Evolutionary conservation across 164 flowering plant species (phyloP).

Genomic region (Berberis thunbergii): DNA sequence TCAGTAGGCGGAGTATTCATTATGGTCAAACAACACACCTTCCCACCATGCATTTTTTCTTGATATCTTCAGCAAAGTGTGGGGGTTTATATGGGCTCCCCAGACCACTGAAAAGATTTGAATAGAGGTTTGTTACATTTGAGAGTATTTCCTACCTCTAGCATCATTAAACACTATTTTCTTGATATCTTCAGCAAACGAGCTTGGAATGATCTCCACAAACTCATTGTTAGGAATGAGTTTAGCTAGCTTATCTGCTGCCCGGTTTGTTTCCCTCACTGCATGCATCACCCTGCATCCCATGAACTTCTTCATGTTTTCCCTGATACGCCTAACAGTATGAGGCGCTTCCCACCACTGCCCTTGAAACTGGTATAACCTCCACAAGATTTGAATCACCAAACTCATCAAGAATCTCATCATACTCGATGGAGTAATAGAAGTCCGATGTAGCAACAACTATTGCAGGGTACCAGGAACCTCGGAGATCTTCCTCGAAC

Average conservation of each 20-base stretch:
- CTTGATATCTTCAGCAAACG: too few species aligned
- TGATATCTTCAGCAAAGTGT: conserved; percentile 10
- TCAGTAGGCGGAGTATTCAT: conserved; percentile 3
- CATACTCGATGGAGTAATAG: conserved; percentile 18
- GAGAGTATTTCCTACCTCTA: too few species aligned
- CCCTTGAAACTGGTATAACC: conserved; percentile 19
- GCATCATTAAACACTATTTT: too few species aligned
- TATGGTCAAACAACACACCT: conserved; percentile 23
- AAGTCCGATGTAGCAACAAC: conserved; percentile 21
- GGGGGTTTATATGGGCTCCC: neutral
- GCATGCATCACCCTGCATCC: too few species aligned
- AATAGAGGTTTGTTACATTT: too few species aligned
- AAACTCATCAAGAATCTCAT: conserved; percentile 19
- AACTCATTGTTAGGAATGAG: too few species aligned
- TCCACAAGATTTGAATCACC: conserved; percentile 22
- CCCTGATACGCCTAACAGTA: too few species aligned
- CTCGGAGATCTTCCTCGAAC: conserved; percentile 24
- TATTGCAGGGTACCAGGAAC: conserved; percentile 27
- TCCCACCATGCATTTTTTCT: conserved; percentile 30
- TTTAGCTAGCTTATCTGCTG: too few species aligned
- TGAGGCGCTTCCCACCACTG: conserved; percentile 17
- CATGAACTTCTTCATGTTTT: too few species aligned
- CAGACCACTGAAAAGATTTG: too few species aligned
- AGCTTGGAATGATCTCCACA: too few species aligned
- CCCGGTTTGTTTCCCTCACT: too few species aligned